These are phyloP conservation scores for Pulicaria dysenterica DNA, from an alignment of 129 eudicot species.

Conservation along the genomic window DNA sequence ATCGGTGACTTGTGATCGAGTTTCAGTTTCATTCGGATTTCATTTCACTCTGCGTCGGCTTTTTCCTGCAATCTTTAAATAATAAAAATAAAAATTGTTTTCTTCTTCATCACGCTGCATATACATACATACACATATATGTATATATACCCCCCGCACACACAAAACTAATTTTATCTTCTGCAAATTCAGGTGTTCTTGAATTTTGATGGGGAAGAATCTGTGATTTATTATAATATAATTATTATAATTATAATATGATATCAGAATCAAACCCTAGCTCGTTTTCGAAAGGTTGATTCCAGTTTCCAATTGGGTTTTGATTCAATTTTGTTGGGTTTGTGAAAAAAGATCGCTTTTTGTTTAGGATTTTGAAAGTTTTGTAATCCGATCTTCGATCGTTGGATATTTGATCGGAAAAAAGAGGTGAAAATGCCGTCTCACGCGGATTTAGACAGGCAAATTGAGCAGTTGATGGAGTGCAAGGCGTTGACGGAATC, in stretches of 20 bases:
- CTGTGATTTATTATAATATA: constrained; percentile 9
- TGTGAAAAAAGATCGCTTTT: background rate
- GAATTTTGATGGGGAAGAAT: constrained; percentile 37
- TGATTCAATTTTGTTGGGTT: background rate
- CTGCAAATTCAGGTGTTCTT: constrained; percentile 11
- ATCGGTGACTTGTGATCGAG: constrained; percentile 32
- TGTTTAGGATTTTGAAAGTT: constrained; percentile 15
- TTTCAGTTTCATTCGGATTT: constrained; percentile 30
- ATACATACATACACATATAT: constrained; percentile 7
- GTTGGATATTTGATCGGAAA: constrained; percentile 9
- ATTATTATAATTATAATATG: constrained; percentile 5
- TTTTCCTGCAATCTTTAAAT: constrained; percentile 27
- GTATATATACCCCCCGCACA: background rate
- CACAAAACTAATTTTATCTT: constrained; percentile 11
- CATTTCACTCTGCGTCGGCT: constrained; percentile 23
- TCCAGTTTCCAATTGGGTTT: constrained; percentile 24
- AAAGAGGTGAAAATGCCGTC: constrained; percentile 55
- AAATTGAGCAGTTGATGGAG: constrained; percentile 85
- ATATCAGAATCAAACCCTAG: constrained; percentile 45
- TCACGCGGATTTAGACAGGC: constrained; percentile 74
- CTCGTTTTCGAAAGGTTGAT: constrained; percentile 10
- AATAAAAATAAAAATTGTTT: constrained; percentile 44
- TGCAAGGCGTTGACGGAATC: constrained; percentile 82
- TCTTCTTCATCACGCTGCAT: constrained; percentile 31
- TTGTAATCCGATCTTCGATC: constrained; percentile 32